These are phyloP conservation scores for Fusarium sp. DNA, from an alignment of 2,329 filamentous ascomycete species.

Conservation along the genomic window DNA sequence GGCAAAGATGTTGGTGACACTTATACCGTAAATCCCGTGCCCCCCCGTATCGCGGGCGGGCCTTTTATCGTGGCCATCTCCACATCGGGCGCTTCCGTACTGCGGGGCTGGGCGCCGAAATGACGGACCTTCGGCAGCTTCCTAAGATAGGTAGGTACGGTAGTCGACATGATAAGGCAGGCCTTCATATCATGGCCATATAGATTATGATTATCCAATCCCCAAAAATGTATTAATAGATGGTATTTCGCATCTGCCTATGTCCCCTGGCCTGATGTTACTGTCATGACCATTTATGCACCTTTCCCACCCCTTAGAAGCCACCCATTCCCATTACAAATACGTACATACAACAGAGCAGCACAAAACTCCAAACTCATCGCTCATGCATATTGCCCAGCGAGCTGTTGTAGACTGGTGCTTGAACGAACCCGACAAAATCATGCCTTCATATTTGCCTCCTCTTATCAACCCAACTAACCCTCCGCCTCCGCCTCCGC, in stretches of 20 bases:
- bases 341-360: conserved; percentile 37
- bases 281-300: conserved; percentile 41
- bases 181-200: not conserved
- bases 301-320: conserved; percentile 14
- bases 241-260: conserved; percentile 37
- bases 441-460: conserved; percentile 19
- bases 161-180: not conserved
- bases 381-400: conserved; percentile 39
- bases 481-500: not conserved
- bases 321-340: conserved; percentile 39
- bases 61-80: conserved; percentile 39
- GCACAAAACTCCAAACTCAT: conserved; percentile 42
- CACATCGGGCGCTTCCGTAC: conserved; percentile 41
- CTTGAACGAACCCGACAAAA: conserved; percentile 31
- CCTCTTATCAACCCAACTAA: conserved; percentile 10
- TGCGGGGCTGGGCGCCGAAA: conserved; percentile 42
- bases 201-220: not conserved
- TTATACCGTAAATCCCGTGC: conserved; percentile 30
- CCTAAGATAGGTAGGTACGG: conserved; percentile 5
- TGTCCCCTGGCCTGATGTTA: conserved; percentile 35
- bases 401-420: conserved; percentile 33
- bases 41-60: conserved; percentile 26
- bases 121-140: conserved; percentile 22
- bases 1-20: conserved; percentile 7
- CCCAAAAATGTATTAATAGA: conserved; percentile 34